phyloP scores from a whole-genome alignment of 2,329 filamentous ascomycete species.

The Stromatinia cepivora region DNA sequence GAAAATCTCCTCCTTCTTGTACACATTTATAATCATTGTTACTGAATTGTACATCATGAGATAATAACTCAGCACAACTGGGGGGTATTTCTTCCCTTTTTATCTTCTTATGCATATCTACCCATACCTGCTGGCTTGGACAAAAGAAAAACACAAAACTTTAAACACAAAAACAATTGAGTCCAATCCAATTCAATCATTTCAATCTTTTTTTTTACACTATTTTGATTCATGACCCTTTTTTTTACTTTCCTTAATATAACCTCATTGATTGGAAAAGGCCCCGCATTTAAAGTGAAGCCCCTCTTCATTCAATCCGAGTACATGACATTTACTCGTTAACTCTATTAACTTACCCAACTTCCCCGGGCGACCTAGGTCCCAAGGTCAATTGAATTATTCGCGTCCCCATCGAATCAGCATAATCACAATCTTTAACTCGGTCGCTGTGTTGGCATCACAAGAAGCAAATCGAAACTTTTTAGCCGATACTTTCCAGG shows the following conservation, averaged over 20 bases:
- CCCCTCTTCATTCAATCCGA: constrained; percentile 5
- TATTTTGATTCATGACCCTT: not conserved
- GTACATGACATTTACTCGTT: not conserved
- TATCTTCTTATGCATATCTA: constrained; percentile 6
- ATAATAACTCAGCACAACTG: not conserved
- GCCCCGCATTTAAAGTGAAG: constrained; percentile 5
- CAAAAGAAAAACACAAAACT: not conserved
- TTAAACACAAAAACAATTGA: not conserved
- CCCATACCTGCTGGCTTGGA: not conserved
- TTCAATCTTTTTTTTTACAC: not conserved
- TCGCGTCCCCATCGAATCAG: constrained; percentile 20
- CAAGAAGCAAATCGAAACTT: constrained; percentile 29
- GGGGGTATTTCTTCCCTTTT: constrained; percentile 3
- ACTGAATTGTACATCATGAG: not conserved
- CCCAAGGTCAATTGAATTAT: not conserved
- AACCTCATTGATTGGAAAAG: constrained; percentile 13
- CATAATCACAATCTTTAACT: constrained; percentile 6
- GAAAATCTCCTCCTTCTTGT: constrained; percentile 3
- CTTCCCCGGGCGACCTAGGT: not conserved
- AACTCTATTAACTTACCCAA: not conserved
- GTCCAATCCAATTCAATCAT: not conserved
- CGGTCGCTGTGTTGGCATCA: constrained; percentile 33
- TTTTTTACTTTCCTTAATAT: constrained; percentile 1
- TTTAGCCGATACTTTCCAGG: constrained; percentile 23
- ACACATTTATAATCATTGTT: not conserved